Base-by-base conservation (phyloP, 805 yeast genomes). In the Barnettozyma pratensis region DNA sequence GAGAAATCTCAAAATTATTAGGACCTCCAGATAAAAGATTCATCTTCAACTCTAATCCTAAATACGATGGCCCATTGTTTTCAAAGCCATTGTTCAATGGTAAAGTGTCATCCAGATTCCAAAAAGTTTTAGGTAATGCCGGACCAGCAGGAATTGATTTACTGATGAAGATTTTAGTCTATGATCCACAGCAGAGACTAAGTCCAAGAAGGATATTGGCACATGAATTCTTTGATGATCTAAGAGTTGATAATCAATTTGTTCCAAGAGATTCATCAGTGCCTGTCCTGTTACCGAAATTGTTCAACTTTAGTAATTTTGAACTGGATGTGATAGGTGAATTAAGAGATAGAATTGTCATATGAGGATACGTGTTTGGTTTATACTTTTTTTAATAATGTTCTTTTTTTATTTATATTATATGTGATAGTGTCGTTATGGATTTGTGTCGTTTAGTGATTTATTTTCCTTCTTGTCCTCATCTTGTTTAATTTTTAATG, bases 181-280 rank as follows among this genome's bases (percentile, higher is more conserved):
- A 94, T 69, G 94, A 90, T 54, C 99, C 99, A 12, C 86, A 83
- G 45, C 70, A 73, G 48, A 81, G 99, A 65, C 77, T 88, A 51
- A 76, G 85, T 41, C 92, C 98, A 44, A 78, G 84, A 62, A 77
- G 85, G 57, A 89, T 92, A 7, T 71, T 94, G 75, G 81, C 91
- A 7, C 97, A 92, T 71, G 84, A 85, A 28, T 94, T 89, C 66
- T 92, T 92, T 65, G 85, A 88, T 65, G 96, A 91, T 62, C 75
- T 92, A 57, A 85, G 92, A 64, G 76, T 74, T 28, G 74, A 71
- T 50, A 64, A 66, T 45, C 69, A 69, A 46, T 71, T 71, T 57
- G 81, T 79, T 47, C 86, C 87, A 34, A 70, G 86, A 61, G 80
- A 83, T 29, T 61, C 70, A 55, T 50, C 69, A n/a, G 61, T 63